Conservation (phyloP, 2,329 filamentous ascomycete genomes). For the Hyphodiscus sp. region DNA sequence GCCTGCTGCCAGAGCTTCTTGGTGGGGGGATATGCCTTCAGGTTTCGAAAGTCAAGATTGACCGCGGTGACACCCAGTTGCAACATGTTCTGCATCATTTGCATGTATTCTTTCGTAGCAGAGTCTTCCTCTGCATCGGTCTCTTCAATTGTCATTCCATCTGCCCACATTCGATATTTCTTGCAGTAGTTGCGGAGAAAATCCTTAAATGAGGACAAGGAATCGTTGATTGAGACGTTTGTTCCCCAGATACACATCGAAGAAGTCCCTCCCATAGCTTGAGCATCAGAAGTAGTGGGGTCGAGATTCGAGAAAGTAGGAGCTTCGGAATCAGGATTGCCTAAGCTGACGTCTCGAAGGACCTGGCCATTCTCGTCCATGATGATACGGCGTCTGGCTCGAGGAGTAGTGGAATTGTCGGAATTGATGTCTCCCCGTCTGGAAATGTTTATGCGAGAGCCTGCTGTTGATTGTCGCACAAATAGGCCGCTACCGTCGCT, state of each 20-base stretch:
- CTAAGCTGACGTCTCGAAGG: slow-evolving; percentile 44
- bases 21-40: slow-evolving; percentile 89
- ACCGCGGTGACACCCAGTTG: slow-evolving; percentile 76
- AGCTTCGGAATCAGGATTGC: slow-evolving; percentile 45
- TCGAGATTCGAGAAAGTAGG: slow-evolving; percentile 58
- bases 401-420: slow-evolving; percentile 55
- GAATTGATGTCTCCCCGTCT: slow-evolving; percentile 85
- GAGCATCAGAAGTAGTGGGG: slow-evolving; percentile 86
- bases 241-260: slow-evolving; percentile 93
- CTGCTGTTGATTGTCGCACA: slow-evolving; percentile 51
- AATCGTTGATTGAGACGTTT: slow-evolving; percentile 88
- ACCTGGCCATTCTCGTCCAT: slow-evolving; percentile 52
- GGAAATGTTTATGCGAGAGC: slow-evolving; percentile 47
- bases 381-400: slow-evolving; percentile 47
- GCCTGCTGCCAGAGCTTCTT: slow-evolving; percentile 93
- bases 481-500: slow-evolving; percentile 87
- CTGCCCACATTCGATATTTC: slow-evolving; percentile 89
- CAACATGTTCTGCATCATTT: slow-evolving; percentile 85
- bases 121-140: slow-evolving; percentile 63
- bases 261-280: slow-evolving; percentile 74
- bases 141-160: slow-evolving; percentile 75
- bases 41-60: slow-evolving; percentile 81
- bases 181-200: slow-evolving; percentile 87
- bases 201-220: slow-evolving; percentile 80
- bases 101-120: slow-evolving; percentile 74